Conservation (phyloP, 768 basidiomycete genomes). For the Mycena galericulata region DNA sequence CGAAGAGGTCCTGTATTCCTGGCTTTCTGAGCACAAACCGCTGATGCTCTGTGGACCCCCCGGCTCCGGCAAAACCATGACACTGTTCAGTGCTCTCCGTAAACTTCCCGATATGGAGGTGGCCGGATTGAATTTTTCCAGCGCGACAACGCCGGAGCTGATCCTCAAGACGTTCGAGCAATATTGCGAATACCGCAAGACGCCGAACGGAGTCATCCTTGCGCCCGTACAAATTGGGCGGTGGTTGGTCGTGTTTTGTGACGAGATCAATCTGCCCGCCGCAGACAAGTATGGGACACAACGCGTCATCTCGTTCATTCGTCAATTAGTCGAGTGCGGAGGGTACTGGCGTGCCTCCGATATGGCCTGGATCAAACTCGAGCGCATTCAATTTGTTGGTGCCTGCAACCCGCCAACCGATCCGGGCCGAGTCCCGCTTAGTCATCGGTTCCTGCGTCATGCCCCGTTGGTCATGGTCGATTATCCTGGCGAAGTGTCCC, state of each 20-base stretch:
- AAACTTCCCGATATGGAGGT: constrained; percentile 99
- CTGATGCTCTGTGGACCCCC: constrained; percentile 98
- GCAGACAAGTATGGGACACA: constrained; percentile 99
- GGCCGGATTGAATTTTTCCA: constrained; percentile 98
- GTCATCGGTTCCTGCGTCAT: constrained; percentile 96
- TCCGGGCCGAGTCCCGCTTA: constrained; percentile 98
- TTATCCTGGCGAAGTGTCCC: constrained; percentile 95
- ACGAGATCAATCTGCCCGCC: constrained; percentile 98
- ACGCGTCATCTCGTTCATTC: constrained; percentile 97
- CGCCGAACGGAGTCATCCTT: constrained; percentile 96
- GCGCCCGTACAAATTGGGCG: constrained; percentile 95
- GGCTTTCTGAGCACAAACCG: constrained; percentile 98
- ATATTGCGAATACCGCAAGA: constrained; percentile 99
- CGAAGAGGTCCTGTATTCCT: constrained; percentile 98
- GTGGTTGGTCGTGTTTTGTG: constrained; percentile 99
- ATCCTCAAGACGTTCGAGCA: constrained; percentile 99
- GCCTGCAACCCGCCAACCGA: constrained; percentile 99
- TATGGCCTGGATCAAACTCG: constrained; percentile 97
- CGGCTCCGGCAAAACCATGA: constrained; percentile 99
- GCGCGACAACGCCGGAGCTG: constrained; percentile 97
- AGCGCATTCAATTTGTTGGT: constrained; percentile 99
- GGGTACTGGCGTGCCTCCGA: constrained; percentile 96
- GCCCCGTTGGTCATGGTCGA: constrained; percentile 99
- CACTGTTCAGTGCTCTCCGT: constrained; percentile 95
- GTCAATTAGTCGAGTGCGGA: constrained; percentile 94